Base-by-base conservation (phyloP, 306 rosid genomes). In the Malus orientalis region DNA sequence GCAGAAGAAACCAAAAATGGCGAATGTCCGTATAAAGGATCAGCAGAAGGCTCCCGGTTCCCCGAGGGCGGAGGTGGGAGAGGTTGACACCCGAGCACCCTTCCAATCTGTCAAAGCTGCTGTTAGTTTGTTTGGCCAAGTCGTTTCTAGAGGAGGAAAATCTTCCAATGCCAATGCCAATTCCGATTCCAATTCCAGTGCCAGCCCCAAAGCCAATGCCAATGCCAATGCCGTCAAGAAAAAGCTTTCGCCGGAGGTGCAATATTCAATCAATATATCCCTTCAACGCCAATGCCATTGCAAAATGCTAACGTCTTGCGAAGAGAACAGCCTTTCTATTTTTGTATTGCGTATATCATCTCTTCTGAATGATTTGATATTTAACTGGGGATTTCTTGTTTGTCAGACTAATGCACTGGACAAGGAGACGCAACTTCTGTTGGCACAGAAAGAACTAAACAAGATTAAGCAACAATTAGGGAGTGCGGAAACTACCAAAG, bases 101-200 rank as follows among this genome's bases (percentile, higher is more conserved):
- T 95, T 95, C 81, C 97, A 92, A 86, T 95, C 99, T 47, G 99
- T 95, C 76, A 95, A 86, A 81, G 97, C 97, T 60, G 99, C 99
- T 44, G 91, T 95, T 63, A 81, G 86, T 82, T 82, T 95, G 55
- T 95, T 95, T 81, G 96, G 96, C 74, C 97, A 85, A 78, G 99
- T 95, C 10, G 87, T 88, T 78, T 63, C 88, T 15, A 87, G 40
- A 33, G 80, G 90, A 80, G 12, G 80, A 53, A 58, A 22, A 25
- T 11, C 71, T 23, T 23, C 87, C 74, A 53, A 19, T 66, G 47
- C 49, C 61, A 57, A 55, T 55, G 60, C 60, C 22, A 53, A 19
- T 33, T 14, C 63, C 51, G n/a, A 20, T 66, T 23, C 70, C 61
- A 57, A 55, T 55, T 22, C 60, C 22, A 7, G 10, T n/a, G 63